These are phyloP conservation scores for Thozetella sp. DNA, from an alignment of 495 filamentous ascomycete species.

Conservation along the genomic window DNA sequence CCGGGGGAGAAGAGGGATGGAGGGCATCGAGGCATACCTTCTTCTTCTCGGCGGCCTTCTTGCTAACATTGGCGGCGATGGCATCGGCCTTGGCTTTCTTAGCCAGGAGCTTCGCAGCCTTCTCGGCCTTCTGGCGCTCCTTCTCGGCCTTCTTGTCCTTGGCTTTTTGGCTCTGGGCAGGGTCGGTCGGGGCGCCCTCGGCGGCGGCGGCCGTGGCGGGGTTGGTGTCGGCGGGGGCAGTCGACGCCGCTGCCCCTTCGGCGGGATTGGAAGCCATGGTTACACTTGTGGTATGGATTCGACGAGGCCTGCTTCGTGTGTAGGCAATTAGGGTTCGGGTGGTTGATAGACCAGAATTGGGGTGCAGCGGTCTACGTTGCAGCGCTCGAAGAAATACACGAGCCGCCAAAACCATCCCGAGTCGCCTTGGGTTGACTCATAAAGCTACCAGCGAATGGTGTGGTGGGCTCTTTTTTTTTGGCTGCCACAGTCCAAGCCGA, in stretches of 20 bases:
- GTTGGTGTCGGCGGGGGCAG: not conserved
- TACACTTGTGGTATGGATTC: not conserved
- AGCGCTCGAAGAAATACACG: not conserved
- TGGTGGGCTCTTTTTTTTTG: slow-evolving; percentile 1
- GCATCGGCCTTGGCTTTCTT: slow-evolving; percentile 1
- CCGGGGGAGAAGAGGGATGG: not conserved
- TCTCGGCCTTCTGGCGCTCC: slow-evolving; percentile 1
- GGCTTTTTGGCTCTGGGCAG: not conserved
- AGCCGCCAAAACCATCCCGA: slow-evolving; percentile 1
- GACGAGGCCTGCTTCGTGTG: not conserved
- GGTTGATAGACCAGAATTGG: not conserved
- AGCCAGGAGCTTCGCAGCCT: not conserved
- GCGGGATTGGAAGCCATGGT: not conserved
- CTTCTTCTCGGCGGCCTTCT: slow-evolving; percentile 2
- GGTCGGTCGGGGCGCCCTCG: not conserved
- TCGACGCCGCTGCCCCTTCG: not conserved
- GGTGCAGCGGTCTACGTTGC: not conserved
- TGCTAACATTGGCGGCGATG: not conserved
- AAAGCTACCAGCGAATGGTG: slow-evolving; percentile 1
- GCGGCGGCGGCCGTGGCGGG: slow-evolving; percentile 1
- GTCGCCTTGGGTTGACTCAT: slow-evolving; percentile 1
- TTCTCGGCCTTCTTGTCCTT: not conserved
- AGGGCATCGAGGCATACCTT: not conserved
- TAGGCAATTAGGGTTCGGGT: slow-evolving; percentile 1
- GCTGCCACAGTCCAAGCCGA: not conserved